A percentile compares a stretch with the other conserved stretches of the same genome.
Evolutionary conservation across 441 rosid genomes (phyloP).

Genomic region (Gossypium aridum): DNA sequence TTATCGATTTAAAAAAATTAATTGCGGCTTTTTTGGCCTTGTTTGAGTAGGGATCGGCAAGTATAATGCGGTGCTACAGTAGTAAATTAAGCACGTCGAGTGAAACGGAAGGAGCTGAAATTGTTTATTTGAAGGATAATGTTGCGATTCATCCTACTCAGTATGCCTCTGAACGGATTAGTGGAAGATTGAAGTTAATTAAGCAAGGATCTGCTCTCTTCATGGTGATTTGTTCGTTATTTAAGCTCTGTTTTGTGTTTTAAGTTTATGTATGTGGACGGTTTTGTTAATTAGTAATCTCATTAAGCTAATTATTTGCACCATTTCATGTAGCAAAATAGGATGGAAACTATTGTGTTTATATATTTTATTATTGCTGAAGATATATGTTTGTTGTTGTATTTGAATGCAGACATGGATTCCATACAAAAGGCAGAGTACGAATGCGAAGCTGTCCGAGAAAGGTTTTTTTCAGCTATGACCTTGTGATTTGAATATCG

Average conservation of each 20-base stretch:
- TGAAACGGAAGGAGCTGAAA: slow-evolving; percentile 66
- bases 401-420: slow-evolving; percentile 64
- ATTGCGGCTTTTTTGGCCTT: too few species aligned
- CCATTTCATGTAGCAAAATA: neutral
- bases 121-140: slow-evolving; percentile 72
- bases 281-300: too few species aligned
- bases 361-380: neutral
- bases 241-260: neutral
- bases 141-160: slow-evolving; percentile 93
- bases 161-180: slow-evolving; percentile 80
- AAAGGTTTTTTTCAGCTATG: slow-evolving; percentile 43
- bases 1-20: too few species aligned
- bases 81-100: slow-evolving; percentile 45
- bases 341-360: neutral
- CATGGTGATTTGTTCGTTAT: slow-evolving; percentile 36
- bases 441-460: slow-evolving; percentile 61
- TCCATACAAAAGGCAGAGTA: slow-evolving; percentile 71
- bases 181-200: slow-evolving; percentile 84
- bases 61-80: slow-evolving; percentile 59
- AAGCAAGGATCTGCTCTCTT: slow-evolving; percentile 72
- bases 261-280: neutral
- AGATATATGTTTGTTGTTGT: slow-evolving; percentile 5
- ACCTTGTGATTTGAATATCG: slow-evolving; percentile 4
- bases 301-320: neutral
- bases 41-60: slow-evolving; percentile 55